Conservation (phyloP, 2,329 filamentous ascomycete genomes). For the Cladophialophora yegresii region DNA sequence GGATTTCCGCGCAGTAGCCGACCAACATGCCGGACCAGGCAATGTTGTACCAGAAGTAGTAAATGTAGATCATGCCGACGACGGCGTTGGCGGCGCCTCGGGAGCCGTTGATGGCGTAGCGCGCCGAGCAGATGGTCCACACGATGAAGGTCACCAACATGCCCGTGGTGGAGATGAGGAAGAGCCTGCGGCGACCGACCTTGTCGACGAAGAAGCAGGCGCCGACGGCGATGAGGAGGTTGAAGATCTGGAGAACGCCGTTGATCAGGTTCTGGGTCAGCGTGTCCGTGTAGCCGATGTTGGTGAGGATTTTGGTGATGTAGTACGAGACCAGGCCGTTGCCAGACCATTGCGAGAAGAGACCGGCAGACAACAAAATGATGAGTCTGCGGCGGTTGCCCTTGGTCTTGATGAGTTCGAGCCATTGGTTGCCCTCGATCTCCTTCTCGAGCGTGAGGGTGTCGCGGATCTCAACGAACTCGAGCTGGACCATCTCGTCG, state of each 20-base stretch:
- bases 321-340: slow-evolving; percentile 51
- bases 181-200: slow-evolving; percentile 49
- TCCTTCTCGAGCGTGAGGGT: slow-evolving; percentile 62
- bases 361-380: slow-evolving; percentile 53
- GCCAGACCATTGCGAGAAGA: slow-evolving; percentile 62
- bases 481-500: slow-evolving; percentile 61
- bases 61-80: slow-evolving; percentile 50
- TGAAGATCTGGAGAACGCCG: slow-evolving; percentile 46
- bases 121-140: slow-evolving; percentile 46
- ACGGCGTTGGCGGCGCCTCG: slow-evolving; percentile 43
- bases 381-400: slow-evolving; percentile 52
- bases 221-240: slow-evolving; percentile 42
- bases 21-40: slow-evolving; percentile 44
- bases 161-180: slow-evolving; percentile 46
- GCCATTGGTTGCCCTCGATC: slow-evolving; percentile 53
- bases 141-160: slow-evolving; percentile 51
- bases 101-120: slow-evolving; percentile 41
- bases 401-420: slow-evolving; percentile 63
- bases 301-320: slow-evolving; percentile 41
- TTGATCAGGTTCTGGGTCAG: slow-evolving; percentile 48
- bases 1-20: slow-evolving; percentile 51
- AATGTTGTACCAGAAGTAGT: slow-evolving; percentile 47
- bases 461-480: slow-evolving; percentile 67
- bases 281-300: slow-evolving; percentile 44
- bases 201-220: slow-evolving; percentile 48